Conservation (phyloP, 148 eudicot species). For the Heliamphora exappendiculata region DNA sequence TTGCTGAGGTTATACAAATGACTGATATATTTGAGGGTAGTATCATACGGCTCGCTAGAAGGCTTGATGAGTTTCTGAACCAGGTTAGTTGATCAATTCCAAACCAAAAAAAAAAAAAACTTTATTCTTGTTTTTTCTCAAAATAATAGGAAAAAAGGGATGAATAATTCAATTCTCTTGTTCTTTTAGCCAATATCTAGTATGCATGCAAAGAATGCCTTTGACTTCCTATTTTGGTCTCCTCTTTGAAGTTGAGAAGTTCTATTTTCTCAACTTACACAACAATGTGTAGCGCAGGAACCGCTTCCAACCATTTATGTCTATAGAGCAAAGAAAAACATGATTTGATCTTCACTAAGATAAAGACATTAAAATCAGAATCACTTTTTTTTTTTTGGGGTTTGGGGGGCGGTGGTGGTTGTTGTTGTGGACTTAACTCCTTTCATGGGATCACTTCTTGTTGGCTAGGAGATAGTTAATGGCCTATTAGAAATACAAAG, state of each 20-base stretch:
- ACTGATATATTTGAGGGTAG: conserved; percentile 98
- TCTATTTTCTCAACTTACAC: neutral
- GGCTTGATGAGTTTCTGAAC: conserved; percentile 94
- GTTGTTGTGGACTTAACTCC: too few species aligned
- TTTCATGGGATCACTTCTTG: too few species aligned
- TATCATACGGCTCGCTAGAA: conserved; percentile 78
- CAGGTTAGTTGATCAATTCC: conserved; percentile 45
- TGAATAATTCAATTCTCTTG: neutral
- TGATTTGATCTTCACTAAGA: too few species aligned
- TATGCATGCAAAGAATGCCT: neutral
- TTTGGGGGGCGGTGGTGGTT: too few species aligned
- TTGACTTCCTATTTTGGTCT: conserved; percentile 1
- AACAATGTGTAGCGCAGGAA: neutral
- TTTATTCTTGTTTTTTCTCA: conserved; percentile 1
- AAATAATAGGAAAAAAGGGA: too few species aligned
- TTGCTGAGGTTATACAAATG: conserved; percentile 92
- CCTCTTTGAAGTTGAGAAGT: neutral
- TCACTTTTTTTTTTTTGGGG: too few species aligned
- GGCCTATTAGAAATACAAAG: too few species aligned
- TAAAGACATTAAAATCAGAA: too few species aligned
- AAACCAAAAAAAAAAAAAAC: too few species aligned
- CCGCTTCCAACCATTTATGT: neutral
- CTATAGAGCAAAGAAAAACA: too few species aligned
- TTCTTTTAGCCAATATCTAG: neutral
- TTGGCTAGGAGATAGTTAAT: too few species aligned